Evolutionary conservation across 2,329 filamentous ascomycete genomes (phyloP).

Genomic region (Cordyceps sp.): DNA sequence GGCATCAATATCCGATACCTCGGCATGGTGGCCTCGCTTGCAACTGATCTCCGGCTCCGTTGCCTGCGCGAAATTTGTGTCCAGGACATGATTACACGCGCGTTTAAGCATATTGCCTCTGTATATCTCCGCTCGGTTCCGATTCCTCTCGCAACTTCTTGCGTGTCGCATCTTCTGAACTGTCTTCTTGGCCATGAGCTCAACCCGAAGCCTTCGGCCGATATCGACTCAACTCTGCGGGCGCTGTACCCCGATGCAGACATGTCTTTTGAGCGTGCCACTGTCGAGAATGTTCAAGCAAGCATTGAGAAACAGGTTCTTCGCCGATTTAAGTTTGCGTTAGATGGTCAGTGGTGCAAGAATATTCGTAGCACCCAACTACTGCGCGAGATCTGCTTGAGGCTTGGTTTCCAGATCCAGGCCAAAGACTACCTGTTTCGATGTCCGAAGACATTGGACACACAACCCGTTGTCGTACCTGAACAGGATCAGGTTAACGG

Average conservation of each 20-base stretch:
- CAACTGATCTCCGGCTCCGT: constrained; percentile 53
- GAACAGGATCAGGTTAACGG: constrained; percentile 20
- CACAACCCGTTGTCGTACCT: constrained; percentile 13
- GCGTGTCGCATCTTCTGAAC: constrained; percentile 78
- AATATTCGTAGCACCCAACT: constrained; percentile 62
- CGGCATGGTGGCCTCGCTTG: constrained; percentile 62
- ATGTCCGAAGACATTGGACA: constrained; percentile 9
- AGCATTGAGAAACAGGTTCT: constrained; percentile 57
- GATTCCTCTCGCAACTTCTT: constrained; percentile 61
- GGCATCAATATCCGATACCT: constrained; percentile 95
- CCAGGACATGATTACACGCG: constrained; percentile 89
- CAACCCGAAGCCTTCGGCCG: constrained; percentile 62
- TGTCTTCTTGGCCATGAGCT: constrained; percentile 68
- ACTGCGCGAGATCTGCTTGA: constrained; percentile 75
- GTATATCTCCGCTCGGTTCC: constrained; percentile 67
- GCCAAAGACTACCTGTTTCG: constrained; percentile 39
- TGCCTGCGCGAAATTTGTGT: constrained; percentile 62
- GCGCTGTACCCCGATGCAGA: constrained; percentile 68
- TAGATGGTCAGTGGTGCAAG: constrained; percentile 52
- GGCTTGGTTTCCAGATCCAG: constrained; percentile 76
- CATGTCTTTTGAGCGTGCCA: constrained; percentile 64
- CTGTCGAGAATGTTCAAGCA: constrained; percentile 51
- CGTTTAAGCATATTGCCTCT: constrained; percentile 84
- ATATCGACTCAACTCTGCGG: constrained; percentile 60
- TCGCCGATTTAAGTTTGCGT: constrained; percentile 59